A percentile compares a stretch with the other conserved stretches of the same genome.
Conservation (phyloP, 192 early-diverging fungal species). For the Rhizophagus prolifer region DNA sequence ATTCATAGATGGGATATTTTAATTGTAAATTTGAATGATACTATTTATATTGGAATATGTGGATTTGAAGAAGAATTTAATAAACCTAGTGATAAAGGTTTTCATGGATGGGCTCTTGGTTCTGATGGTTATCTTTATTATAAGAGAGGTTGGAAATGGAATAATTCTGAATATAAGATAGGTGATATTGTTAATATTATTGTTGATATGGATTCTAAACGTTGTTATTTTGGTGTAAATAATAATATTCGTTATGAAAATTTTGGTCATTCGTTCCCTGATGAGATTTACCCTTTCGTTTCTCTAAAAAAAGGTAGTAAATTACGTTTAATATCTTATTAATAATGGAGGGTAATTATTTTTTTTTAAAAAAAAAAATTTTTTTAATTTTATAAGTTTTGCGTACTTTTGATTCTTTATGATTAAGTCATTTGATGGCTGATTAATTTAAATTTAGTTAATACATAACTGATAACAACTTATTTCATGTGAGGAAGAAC, state of each 20-base stretch:
- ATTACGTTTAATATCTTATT: not conserved
- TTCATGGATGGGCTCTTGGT: not conserved
- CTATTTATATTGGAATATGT: slow-evolving; percentile 15
- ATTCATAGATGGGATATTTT: slow-evolving; percentile 16
- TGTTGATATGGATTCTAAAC: slow-evolving; percentile 23
- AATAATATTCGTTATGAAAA: not conserved
- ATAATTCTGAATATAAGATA: slow-evolving; percentile 3
- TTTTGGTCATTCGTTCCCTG: slow-evolving; percentile 3
- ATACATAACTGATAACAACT: no score
- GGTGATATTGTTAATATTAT: slow-evolving; percentile 19
- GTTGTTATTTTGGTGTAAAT: slow-evolving; percentile 16
- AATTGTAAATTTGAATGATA: not conserved
- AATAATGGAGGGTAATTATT: no score
- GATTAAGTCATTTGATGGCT: no score
- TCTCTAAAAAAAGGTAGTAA: not conserved
- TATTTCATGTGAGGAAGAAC: no score
- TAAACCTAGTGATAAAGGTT: not conserved
- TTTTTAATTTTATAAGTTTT: no score
- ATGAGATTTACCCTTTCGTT: slow-evolving; percentile 25
- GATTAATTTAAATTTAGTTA: no score
- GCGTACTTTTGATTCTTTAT: no score
- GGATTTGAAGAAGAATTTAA: not conserved
- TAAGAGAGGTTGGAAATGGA: not conserved
- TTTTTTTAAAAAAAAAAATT: no score
- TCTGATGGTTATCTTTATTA: not conserved